Conservation (phyloP, 2,329 filamentous ascomycete species). For the Volutella citrinella region DNA sequence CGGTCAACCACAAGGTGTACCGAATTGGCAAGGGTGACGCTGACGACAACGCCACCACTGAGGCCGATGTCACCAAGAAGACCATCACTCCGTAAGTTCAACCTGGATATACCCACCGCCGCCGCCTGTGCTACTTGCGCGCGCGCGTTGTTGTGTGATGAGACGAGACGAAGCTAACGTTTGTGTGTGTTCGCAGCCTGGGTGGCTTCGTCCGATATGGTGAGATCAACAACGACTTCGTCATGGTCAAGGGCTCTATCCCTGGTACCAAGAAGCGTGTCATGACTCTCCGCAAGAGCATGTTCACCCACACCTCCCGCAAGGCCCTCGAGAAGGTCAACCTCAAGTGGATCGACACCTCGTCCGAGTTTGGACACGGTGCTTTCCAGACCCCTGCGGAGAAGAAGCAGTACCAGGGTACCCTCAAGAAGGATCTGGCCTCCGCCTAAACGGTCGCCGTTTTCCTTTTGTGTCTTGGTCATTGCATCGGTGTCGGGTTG, state of each 20-base stretch:
- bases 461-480: slow-evolving; percentile 44
- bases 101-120: slow-evolving; percentile 29
- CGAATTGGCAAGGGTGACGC: slow-evolving; percentile 91
- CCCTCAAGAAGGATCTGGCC: slow-evolving; percentile 94
- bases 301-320: slow-evolving; percentile 95
- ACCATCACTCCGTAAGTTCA: slow-evolving; percentile 93
- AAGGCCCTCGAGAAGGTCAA: slow-evolving; percentile 98
- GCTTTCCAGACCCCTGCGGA: slow-evolving; percentile 97
- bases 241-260: slow-evolving; percentile 96
- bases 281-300: slow-evolving; percentile 97
- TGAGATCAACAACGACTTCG: slow-evolving; percentile 98
- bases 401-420: slow-evolving; percentile 97
- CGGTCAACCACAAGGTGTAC: slow-evolving; percentile 99
- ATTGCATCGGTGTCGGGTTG: slow-evolving; percentile 58
- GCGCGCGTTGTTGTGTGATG: too few species aligned
- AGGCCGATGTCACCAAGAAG: slow-evolving; percentile 98
- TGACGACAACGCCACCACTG: slow-evolving; percentile 89
- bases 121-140: too few species aligned
- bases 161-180: too few species aligned
- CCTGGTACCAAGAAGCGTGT: slow-evolving; percentile 99
- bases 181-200: slow-evolving; percentile 70
- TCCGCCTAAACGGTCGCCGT: slow-evolving; percentile 38
- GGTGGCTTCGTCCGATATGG: slow-evolving; percentile 99
- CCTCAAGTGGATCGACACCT: slow-evolving; percentile 99
- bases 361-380: slow-evolving; percentile 99